Evolutionary conservation across 2,329 filamentous ascomycete species (phyloP).

Genomic region (Neofusicoccum ribis): DNA sequence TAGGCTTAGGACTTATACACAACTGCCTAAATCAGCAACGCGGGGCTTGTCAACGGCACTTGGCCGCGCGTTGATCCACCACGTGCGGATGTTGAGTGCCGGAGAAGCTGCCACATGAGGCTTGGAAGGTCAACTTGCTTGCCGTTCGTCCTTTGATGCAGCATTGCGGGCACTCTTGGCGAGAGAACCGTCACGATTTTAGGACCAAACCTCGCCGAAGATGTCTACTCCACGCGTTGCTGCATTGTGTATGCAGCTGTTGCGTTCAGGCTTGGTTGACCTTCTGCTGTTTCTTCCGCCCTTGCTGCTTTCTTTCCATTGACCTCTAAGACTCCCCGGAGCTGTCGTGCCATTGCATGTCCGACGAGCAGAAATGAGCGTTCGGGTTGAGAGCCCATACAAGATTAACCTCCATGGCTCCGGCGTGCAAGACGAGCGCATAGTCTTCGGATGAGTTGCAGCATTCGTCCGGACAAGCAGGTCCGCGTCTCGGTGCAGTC

Average conservation of each 20-base stretch:
- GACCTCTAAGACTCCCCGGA: too few species aligned
- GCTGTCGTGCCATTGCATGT: too few species aligned
- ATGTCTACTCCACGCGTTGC: background rate
- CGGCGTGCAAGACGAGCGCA: too few species aligned
- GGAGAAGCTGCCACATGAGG: background rate
- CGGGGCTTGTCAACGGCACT: background rate
- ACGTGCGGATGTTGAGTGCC: background rate
- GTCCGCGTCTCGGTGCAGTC: too few species aligned
- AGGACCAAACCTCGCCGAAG: background rate
- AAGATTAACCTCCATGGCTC: too few species aligned
- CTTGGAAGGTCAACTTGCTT: background rate
- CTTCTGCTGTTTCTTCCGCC: background rate
- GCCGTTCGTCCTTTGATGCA: background rate
- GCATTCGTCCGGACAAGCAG: too few species aligned
- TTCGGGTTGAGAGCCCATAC: too few species aligned
- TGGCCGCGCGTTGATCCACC: background rate
- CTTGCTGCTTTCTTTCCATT: too few species aligned
- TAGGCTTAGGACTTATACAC: background rate
- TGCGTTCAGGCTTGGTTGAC: background rate
- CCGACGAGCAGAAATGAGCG: too few species aligned
- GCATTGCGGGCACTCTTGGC: background rate
- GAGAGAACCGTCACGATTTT: background rate
- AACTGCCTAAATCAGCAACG: conserved; percentile 7
- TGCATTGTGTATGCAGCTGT: background rate
- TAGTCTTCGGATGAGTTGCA: too few species aligned